A percentile compares a stretch with the other conserved stretches of the same genome.
Conservation (phyloP, 2,329 filamentous ascomycete genomes). For the Aspergillus jensenii region DNA sequence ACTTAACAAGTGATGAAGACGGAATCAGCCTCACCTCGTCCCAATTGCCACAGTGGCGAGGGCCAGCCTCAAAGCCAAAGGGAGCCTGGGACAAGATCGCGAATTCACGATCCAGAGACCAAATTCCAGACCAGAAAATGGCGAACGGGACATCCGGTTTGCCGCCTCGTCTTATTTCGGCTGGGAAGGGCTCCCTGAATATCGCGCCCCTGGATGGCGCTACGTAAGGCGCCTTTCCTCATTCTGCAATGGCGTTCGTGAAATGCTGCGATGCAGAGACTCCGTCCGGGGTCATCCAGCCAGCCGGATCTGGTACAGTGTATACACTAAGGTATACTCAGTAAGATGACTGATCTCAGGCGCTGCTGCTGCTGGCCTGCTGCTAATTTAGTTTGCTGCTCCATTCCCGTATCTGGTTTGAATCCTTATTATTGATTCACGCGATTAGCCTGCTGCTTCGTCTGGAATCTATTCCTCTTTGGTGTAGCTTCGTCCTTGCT, state of each 20-base stretch:
- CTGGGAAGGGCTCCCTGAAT: not conserved
- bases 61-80: not conserved
- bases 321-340: not conserved
- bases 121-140: not conserved
- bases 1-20: not conserved
- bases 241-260: not conserved
- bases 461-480: conserved; percentile 10
- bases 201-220: conserved; percentile 12
- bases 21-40: conserved; percentile 6
- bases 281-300: conserved; percentile 8
- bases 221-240: not conserved
- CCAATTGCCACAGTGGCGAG: conserved; percentile 1
- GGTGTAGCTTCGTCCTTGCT: conserved; percentile 14
- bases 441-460: conserved; percentile 2
- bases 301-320: conserved; percentile 5
- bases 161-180: conserved; percentile 20
- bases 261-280: not conserved
- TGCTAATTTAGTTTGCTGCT: conserved; percentile 15
- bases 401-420: conserved; percentile 3
- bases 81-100: not conserved
- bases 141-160: conserved; percentile 16
- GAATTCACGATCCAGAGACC: not conserved
- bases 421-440: conserved; percentile 7
- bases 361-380: not conserved
- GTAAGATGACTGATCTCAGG: not conserved